Base-by-base conservation (phyloP, 2,329 filamentous ascomycete genomes). In the Zymoseptoria brevis region DNA sequence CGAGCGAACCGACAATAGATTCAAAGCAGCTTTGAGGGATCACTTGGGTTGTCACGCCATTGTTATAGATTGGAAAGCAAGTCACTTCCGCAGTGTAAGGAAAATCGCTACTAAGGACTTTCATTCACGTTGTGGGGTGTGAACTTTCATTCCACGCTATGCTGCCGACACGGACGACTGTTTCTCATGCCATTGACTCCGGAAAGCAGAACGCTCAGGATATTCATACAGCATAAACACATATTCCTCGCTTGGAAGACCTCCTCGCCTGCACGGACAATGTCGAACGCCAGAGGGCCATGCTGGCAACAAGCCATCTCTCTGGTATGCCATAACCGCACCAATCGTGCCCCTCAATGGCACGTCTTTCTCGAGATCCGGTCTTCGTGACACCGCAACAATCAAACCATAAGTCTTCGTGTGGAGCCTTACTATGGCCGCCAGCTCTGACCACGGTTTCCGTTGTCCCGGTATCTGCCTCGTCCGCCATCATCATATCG, bases 391-490 rank as follows among this genome's bases (percentile, higher is more conserved):
- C 35, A 7, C 35, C 35, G 35, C 11, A 13, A 16, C 11, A 13
- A n/a, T 16, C 35, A 45, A 13, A n/a, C 4, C 35, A 45, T 13
- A n/a, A 45, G 13, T 16, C 16, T n/a, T 16, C 13, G 16, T 3
- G 35, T 45, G 24, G 45, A 29, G 53, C 30, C 53, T 35, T 8
- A 19, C 57, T 56, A 70, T 49, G 64, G 63, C 49, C 68, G 55
- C 54, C 65, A 68, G 62, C 62, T 64, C 54, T 67, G 67, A 24
- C 59, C 62, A 50, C 61, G 60, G 51, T 60, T 61, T 49, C 68
- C 64, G 48, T 66, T 65, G 11, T 69, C 66, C n/a, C 67, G 60
- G 59, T 65, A 65, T 51, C 66, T 58, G 48, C 65, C 63, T 49
- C 63, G 41, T n/a, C 63, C 59, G 21, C 65, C 60, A 16, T 45